phyloP scores from a whole-genome alignment of 2,329 filamentous ascomycete genomes.

The Lomentospora prolificans region DNA sequence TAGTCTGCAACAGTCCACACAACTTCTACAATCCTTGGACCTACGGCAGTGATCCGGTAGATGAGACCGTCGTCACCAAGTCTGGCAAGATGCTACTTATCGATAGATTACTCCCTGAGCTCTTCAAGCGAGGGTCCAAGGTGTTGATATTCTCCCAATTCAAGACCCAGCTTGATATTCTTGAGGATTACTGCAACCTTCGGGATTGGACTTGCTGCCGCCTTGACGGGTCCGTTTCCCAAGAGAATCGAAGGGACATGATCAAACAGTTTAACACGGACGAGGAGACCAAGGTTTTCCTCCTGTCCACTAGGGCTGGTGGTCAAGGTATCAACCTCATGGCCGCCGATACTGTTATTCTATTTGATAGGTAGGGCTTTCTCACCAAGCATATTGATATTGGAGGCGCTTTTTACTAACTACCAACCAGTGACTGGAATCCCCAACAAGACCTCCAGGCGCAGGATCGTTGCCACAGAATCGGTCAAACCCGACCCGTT shows the following conservation, averaged over 20 bases:
- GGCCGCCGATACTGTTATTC: constrained; percentile 80
- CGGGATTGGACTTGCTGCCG: constrained; percentile 75
- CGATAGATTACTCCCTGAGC: constrained; percentile 68
- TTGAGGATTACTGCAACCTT: constrained; percentile 81
- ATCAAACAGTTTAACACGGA: constrained; percentile 66
- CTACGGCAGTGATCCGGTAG: constrained; percentile 48
- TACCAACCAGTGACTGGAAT: constrained; percentile 59
- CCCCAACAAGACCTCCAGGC: constrained; percentile 95
- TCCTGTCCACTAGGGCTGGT: constrained; percentile 82
- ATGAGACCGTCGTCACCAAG: constrained; percentile 74
- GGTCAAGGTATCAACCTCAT: constrained; percentile 94
- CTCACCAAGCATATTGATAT: constrained; percentile 11
- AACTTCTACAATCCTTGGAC: constrained; percentile 94
- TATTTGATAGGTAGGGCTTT: constrained; percentile 54
- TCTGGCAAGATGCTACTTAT: constrained; percentile 95
- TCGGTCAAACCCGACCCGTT: constrained; percentile 86
- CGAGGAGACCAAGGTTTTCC: constrained; percentile 61
- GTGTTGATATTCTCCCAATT: constrained; percentile 96
- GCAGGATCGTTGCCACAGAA: constrained; percentile 89
- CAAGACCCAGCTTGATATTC: constrained; percentile 82
- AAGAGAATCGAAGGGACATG: constrained; percentile 58
- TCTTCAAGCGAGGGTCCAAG: constrained; percentile 72
- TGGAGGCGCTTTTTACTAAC: not conserved
- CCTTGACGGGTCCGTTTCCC: constrained; percentile 80
- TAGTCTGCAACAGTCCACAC: constrained; percentile 88